Evolutionary conservation across 805 yeast species (phyloP), one percentile per base, ranked within the genome.

Genomic region (Saturnispora mendoncae): DNA sequence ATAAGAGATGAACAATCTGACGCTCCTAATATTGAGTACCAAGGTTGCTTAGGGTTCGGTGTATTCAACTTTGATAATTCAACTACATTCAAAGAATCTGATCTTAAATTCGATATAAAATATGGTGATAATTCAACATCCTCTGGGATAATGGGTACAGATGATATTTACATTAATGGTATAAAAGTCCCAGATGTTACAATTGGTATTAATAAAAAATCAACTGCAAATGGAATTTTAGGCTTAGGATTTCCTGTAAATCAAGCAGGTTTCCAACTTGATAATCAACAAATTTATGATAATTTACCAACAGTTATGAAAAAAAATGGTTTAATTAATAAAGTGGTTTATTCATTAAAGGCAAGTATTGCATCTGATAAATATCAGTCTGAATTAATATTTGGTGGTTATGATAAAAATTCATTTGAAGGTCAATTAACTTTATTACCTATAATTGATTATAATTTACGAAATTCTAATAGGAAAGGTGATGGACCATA

Each of bases 191-290:
- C 61, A 1, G 62, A 67, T 43, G 60, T 80, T 15, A 72, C 84
- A 3, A 71, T 85, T 57, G 95, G 88, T 2, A 70, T 84, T 15
- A 90, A 80, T 2, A 69, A 71, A 51, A 56, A 55, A 26, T 69
- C 79, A 4, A 69, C 72, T 42, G 72, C 83, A 2, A 56, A 74
- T 10, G 86, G 88, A 38, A 84, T 82, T 20, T 58, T 80, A 33
- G 84, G 85, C n/a, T 68, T 81, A 42, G 87, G 87, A 5, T 65
- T 80, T 42, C 64, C 74, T 4, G 78, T 74, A n/a, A 67, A 80
- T 39, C 90, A 84, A 59, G 62, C 71, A 2, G 75, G 84, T 2
- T 63, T 60, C n/a, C 46, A 46, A 31, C 10, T 18, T 6, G 13
- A 32, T 17, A 42, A 39, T 12, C 33, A 24, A 7, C 15, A 33